Evolutionary conservation across 352 stramenopile genomes (phyloP).

Genomic region (Globisporangium alternatum): DNA sequence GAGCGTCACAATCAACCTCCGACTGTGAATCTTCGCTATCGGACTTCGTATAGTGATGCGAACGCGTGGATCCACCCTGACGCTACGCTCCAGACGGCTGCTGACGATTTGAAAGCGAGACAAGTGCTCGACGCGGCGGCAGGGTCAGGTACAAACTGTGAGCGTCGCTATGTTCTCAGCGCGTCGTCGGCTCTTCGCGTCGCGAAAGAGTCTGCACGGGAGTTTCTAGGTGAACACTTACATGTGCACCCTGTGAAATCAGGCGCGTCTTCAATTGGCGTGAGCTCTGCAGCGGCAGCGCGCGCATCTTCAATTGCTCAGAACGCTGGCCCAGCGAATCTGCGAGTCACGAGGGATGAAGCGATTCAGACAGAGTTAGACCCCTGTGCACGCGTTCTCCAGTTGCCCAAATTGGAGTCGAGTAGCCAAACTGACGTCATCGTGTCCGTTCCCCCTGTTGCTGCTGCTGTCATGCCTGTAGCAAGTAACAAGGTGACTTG

Average conservation of each 20-base stretch:
- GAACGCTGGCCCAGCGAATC: neutral
- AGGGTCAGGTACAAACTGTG: conserved; percentile 11
- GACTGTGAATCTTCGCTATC: neutral
- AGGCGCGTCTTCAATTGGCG: neutral
- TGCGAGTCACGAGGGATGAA: conserved; percentile 3
- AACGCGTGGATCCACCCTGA: conserved; percentile 10
- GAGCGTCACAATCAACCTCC: neutral
- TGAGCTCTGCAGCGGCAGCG: neutral
- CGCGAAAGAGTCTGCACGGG: conserved; percentile 27
- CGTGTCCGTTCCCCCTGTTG: neutral
- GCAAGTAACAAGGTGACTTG: neutral
- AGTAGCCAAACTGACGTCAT: conserved; percentile 5
- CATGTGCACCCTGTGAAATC: neutral
- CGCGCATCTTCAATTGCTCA: neutral
- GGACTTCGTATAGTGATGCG: conserved; percentile 11
- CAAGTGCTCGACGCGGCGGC: conserved; percentile 17
- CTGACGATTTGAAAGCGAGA: neutral
- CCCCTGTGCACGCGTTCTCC: neutral
- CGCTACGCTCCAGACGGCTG: neutral
- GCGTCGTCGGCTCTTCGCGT: conserved; percentile 34
- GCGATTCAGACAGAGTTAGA: conserved; percentile 13
- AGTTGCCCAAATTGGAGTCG: neutral
- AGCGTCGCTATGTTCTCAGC: conserved; percentile 27
- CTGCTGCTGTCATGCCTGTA: neutral
- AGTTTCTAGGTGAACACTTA: conserved; percentile 29